Conservation (phyloP, 1,284 basidiomycete genomes). For the Taiwanofungus camphoratus region DNA sequence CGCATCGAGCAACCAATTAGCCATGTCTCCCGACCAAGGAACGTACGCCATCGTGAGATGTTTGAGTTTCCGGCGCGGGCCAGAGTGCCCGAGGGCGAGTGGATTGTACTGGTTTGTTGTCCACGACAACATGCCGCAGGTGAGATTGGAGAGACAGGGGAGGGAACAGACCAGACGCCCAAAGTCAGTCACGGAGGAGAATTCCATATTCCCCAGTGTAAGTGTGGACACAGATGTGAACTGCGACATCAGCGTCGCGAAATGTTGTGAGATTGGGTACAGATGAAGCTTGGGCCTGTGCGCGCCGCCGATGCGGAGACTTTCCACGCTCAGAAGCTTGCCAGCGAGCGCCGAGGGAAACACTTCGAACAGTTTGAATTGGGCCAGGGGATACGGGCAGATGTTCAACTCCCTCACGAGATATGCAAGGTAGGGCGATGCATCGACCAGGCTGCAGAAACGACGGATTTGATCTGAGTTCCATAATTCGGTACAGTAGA, state of each 20-base stretch:
- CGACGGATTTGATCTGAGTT: conserved; percentile 9
- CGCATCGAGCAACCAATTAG: conserved; percentile 2
- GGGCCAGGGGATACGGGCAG: conserved; percentile 3
- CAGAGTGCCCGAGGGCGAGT: not conserved
- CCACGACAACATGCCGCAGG: conserved; percentile 7
- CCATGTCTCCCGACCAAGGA: conserved; percentile 2
- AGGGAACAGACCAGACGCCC: conserved; percentile 6
- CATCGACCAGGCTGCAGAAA: conserved; percentile 6
- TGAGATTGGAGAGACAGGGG: conserved; percentile 1
- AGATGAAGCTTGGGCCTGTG: too few species aligned
- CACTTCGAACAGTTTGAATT: conserved; percentile 3
- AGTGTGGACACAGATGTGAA: conserved; percentile 12
- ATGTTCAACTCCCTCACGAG: conserved; percentile 13
- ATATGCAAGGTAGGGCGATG: conserved; percentile 6
- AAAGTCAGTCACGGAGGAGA: conserved; percentile 6
- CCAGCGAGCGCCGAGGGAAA: conserved; percentile 7
- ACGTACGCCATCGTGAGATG: conserved; percentile 1
- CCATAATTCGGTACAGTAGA: conserved; percentile 11
- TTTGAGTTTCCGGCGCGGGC: not conserved
- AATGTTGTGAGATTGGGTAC: conserved; percentile 7
- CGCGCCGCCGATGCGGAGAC: conserved; percentile 2
- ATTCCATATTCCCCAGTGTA: conserved; percentile 9
- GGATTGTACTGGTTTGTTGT: conserved; percentile 5
- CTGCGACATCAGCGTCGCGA: conserved; percentile 2
- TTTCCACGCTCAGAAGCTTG: conserved; percentile 1